Conservation (phyloP, 2,329 filamentous ascomycete species). For the Nectriaceae sp. region DNA sequence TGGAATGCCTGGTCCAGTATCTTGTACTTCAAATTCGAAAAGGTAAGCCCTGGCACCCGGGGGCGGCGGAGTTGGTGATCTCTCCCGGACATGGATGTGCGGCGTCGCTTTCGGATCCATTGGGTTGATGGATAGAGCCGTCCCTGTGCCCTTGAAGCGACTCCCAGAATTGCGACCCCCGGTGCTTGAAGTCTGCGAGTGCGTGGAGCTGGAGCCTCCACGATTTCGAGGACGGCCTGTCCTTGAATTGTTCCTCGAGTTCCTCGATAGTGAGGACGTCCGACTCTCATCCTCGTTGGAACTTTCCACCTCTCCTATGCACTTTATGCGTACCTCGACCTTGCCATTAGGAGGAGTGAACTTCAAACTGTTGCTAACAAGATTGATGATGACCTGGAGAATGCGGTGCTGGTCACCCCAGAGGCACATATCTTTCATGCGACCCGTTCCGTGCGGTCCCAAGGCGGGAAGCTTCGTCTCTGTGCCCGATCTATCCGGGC, state of each 20-base stretch:
- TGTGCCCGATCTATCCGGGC: conserved; percentile 33
- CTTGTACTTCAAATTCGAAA: conserved; percentile 88
- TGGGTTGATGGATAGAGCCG: conserved; percentile 64
- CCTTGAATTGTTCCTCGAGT: conserved; percentile 47
- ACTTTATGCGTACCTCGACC: conserved; percentile 76
- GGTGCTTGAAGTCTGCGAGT: conserved; percentile 54
- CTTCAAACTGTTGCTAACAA: conserved; percentile 90
- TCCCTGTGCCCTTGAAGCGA: conserved; percentile 41
- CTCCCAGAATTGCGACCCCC: conserved; percentile 30
- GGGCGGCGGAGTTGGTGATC: conserved; percentile 62
- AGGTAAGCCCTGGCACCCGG: conserved; percentile 63
- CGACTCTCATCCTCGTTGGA: conserved; percentile 48
- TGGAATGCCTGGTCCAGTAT: conserved; percentile 85
- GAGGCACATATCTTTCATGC: conserved; percentile 81
- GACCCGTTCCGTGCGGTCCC: conserved; percentile 65
- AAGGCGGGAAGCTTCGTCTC: conserved; percentile 54
- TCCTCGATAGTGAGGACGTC: conserved; percentile 53
- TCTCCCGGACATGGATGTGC: conserved; percentile 52
- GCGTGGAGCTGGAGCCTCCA: conserved; percentile 50
- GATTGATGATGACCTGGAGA: conserved; percentile 88
- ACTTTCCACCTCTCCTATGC: conserved; percentile 60
- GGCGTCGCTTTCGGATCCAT: conserved; percentile 55
- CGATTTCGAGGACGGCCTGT: conserved; percentile 46
- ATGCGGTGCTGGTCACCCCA: conserved; percentile 94
- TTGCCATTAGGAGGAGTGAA: conserved; percentile 79